phyloP scores from a whole-genome alignment of 208 protist species.

The Leishmania gerbilli region DNA sequence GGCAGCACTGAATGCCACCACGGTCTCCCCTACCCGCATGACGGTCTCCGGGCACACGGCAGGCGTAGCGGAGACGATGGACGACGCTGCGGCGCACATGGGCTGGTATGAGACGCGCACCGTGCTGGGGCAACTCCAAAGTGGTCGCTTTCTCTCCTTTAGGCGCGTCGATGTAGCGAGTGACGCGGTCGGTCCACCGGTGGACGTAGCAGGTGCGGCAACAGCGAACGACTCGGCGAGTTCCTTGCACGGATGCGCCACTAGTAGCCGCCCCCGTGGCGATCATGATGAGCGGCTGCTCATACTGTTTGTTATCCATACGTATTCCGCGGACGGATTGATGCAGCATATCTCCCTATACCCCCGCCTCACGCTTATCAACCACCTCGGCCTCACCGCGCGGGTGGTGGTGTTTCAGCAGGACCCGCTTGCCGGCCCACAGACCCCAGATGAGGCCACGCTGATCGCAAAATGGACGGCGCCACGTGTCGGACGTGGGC shows the following conservation, averaged over 20 bases:
- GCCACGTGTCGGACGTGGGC: constrained; percentile 15
- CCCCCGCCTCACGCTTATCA: constrained; percentile 67
- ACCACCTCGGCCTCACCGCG: constrained; percentile 74
- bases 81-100: not conserved
- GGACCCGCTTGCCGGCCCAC: constrained; percentile 47
- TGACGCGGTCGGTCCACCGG: not conserved
- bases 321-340: constrained; percentile 42
- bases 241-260: not conserved
- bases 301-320: constrained; percentile 56
- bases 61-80: not conserved
- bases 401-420: constrained; percentile 60
- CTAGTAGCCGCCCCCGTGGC: not conserved
- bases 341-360: constrained; percentile 61
- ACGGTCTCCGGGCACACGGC: not conserved
- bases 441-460: constrained; percentile 35
- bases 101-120: constrained; percentile 34
- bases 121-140: constrained; percentile 30
- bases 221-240: not conserved
- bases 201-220: not conserved
- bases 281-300: constrained; percentile 48
- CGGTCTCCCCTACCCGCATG: not conserved
- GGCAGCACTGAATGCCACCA: not conserved
- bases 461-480: constrained; percentile 44
- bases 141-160: constrained; percentile 29
- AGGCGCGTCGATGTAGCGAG: not conserved